These are phyloP conservation scores for Anthoceros angustus DNA, from an alignment of 225 moss, liverwort and hornwort genomes.

Conservation along the genomic window DNA sequence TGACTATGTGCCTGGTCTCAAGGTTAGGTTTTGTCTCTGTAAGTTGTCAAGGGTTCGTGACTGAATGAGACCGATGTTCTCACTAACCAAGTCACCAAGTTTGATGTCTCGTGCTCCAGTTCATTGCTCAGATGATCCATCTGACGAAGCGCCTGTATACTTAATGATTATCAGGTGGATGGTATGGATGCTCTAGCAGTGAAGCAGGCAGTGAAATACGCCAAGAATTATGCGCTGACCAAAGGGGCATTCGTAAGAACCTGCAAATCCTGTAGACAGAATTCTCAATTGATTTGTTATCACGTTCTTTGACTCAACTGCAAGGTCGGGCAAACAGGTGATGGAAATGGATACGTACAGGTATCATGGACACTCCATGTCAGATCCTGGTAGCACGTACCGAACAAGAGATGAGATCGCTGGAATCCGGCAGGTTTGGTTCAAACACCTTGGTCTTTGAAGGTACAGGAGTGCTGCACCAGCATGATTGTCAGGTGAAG, in stretches of 20 bases:
- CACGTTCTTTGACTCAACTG: background rate
- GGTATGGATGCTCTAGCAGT: slow-evolving; percentile 76
- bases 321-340: slow-evolving; percentile 13
- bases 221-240: slow-evolving; percentile 55
- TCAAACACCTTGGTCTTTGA: too few relatives aligned
- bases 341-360: slow-evolving; percentile 92
- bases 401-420: slow-evolving; percentile 91
- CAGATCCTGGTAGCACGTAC: slow-evolving; percentile 95
- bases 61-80: background rate
- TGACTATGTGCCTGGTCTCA: slow-evolving; percentile 84
- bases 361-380: slow-evolving; percentile 98
- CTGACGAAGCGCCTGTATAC: background rate
- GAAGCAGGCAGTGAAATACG: slow-evolving; percentile 79
- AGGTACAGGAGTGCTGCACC: background rate
- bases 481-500: background rate
- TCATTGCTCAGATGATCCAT: background rate
- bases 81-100: background rate
- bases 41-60: slow-evolving; percentile 28
- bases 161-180: slow-evolving; percentile 21
- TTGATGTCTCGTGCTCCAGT: background rate
- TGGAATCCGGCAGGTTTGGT: slow-evolving; percentile 50
- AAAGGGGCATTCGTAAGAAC: slow-evolving; percentile 58
- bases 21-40: slow-evolving; percentile 27
- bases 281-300: background rate
- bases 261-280: background rate